phyloP scores from a whole-genome alignment of 2,329 filamentous ascomycete genomes.

The Neofusicoccum umdonicola region DNA sequence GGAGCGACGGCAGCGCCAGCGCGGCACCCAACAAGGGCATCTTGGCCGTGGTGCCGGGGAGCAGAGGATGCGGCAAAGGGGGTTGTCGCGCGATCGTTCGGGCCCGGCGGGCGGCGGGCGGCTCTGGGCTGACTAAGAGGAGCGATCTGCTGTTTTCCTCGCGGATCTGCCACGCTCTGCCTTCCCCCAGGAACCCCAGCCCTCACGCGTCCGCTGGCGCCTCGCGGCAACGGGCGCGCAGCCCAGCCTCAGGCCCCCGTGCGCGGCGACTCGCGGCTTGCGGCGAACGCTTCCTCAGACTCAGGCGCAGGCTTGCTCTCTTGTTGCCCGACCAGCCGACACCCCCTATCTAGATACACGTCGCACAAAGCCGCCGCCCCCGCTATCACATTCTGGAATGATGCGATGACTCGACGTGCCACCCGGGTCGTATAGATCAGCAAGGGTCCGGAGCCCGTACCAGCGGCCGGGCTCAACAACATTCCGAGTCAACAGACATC shows the following conservation, averaged over 20 bases:
- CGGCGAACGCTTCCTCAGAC: constrained; percentile 2
- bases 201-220: not conserved
- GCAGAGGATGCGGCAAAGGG: constrained; percentile 1
- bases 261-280: not conserved
- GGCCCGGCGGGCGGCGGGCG: not conserved
- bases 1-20: constrained; percentile 48
- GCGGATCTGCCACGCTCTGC: not conserved
- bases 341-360: constrained; percentile 9
- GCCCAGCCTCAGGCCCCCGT: constrained; percentile 6
- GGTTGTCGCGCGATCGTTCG: constrained; percentile 3
- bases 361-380: constrained; percentile 8
- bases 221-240: not conserved
- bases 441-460: constrained; percentile 8
- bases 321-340: not conserved
- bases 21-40: constrained; percentile 16
- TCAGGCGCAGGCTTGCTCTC: not conserved
- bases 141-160: not conserved
- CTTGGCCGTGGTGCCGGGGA: constrained; percentile 5
- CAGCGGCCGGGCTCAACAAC: constrained; percentile 9
- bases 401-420: constrained; percentile 9
- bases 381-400: constrained; percentile 13
- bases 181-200: not conserved
- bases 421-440: constrained; percentile 11
- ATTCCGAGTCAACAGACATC: constrained; percentile 8
- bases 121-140: not conserved